Conservation (phyloP, 2,329 filamentous ascomycete genomes). For the Trichoderma sp. region DNA sequence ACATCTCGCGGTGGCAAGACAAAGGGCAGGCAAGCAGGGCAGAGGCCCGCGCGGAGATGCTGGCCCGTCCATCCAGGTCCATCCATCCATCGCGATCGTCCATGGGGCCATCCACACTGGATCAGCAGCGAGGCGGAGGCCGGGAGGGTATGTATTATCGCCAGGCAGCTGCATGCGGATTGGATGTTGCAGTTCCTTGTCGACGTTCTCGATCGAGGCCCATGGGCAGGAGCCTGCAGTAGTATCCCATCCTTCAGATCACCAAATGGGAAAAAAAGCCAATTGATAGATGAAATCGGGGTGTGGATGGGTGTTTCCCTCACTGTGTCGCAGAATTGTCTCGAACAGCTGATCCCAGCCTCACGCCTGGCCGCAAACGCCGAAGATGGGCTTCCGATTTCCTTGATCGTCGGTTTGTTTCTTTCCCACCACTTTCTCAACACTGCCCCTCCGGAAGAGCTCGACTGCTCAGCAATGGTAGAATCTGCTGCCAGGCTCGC, state of each 20-base stretch:
- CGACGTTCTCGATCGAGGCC: constrained; percentile 19
- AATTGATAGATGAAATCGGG: neutral
- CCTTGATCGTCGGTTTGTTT: neutral
- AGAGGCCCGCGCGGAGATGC: neutral
- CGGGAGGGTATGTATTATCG: constrained; percentile 15
- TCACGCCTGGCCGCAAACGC: constrained; percentile 13
- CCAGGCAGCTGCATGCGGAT: constrained; percentile 21
- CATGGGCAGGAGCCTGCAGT: neutral
- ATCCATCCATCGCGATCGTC: neutral
- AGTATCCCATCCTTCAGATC: neutral
- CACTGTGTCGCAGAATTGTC: constrained; percentile 23
- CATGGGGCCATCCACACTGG: constrained; percentile 19
- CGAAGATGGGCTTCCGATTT: neutral
- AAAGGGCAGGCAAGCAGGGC: neutral
- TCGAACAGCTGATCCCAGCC: constrained; percentile 17
- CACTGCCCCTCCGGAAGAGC: neutral
- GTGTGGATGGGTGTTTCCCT: neutral
- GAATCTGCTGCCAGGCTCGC: too few species aligned
- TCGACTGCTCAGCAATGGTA: neutral
- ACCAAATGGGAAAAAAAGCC: neutral
- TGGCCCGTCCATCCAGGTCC: neutral
- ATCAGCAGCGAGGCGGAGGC: neutral
- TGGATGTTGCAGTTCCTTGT: constrained; percentile 18
- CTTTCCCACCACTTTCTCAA: too few species aligned
- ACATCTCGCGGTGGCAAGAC: constrained; percentile 21